Conservation (phyloP, 495 filamentous ascomycete genomes). For the Trichoderma orchidacearum region DNA sequence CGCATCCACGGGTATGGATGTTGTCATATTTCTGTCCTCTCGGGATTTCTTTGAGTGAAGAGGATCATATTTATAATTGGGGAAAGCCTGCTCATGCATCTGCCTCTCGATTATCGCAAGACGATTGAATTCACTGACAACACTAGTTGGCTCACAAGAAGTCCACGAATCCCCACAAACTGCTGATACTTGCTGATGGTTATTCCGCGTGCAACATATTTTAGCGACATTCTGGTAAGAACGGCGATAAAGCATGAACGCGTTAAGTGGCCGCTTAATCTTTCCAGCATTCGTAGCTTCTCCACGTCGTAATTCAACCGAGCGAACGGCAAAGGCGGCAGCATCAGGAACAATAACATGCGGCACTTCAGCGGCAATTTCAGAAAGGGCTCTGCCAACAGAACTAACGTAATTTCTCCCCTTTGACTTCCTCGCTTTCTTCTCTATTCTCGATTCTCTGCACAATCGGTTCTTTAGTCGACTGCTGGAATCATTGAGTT, state of each 20-base stretch:
- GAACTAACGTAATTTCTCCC: background rate
- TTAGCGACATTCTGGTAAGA: conserved; percentile 83
- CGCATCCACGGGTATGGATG: background rate
- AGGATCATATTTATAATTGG: conserved; percentile 91
- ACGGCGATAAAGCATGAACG: conserved; percentile 96
- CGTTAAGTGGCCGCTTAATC: conserved; percentile 90
- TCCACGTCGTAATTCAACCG: conserved; percentile 9
- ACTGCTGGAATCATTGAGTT: no score
- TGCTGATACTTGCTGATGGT: conserved; percentile 86
- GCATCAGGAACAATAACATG: background rate
- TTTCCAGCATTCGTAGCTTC: conserved; percentile 57
- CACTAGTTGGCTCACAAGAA: conserved; percentile 47
- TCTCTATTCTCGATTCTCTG: background rate
- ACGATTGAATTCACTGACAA: conserved; percentile 68
- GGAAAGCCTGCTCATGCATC: conserved; percentile 78
- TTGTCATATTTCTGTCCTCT: conserved; percentile 15
- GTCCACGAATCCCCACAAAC: conserved; percentile 79
- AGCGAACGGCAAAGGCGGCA: background rate
- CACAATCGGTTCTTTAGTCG: background rate
- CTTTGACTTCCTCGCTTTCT: background rate
- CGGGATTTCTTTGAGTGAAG: conserved; percentile 52
- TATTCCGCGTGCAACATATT: conserved; percentile 68
- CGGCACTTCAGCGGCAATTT: background rate
- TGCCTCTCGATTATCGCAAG: conserved; percentile 70
- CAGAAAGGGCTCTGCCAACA: background rate